phyloP scores from a whole-genome alignment of 768 basidiomycete species.

The Rhizopogon roseolus region DNA sequence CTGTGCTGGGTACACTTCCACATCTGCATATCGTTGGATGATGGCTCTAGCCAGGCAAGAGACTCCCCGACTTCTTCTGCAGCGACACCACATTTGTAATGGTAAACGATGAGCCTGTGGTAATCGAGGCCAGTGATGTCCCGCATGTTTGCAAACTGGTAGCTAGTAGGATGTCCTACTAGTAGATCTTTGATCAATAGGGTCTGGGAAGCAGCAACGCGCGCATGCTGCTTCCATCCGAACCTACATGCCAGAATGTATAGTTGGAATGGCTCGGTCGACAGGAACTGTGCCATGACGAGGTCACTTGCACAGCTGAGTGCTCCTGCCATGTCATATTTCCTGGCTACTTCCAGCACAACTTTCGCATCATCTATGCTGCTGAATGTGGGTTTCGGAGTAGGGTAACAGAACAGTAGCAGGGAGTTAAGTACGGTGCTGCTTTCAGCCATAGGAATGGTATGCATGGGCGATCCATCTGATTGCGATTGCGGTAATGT shows the following conservation, averaged over 20 bases:
- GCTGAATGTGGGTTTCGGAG: not conserved
- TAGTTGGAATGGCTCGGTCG: conserved; percentile 14
- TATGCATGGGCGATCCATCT: conserved; percentile 16
- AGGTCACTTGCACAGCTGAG: conserved; percentile 12
- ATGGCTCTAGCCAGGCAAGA: no score
- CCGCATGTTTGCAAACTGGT: conserved; percentile 27
- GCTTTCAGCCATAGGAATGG: conserved; percentile 38
- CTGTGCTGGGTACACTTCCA: no score
- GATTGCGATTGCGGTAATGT: conserved; percentile 11
- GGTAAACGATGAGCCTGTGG: conserved; percentile 37
- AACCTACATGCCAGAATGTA: conserved; percentile 24
- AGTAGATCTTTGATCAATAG: conserved; percentile 11
- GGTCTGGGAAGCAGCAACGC: conserved; percentile 17
- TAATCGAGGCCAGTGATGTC: conserved; percentile 36
- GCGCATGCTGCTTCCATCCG: conserved; percentile 13
- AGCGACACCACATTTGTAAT: conserved; percentile 29
- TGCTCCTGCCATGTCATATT: conserved; percentile 22
- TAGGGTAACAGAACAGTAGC: conserved; percentile 37
- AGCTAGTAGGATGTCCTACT: not conserved
- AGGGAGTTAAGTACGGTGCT: conserved; percentile 29
- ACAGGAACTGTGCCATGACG: conserved; percentile 1
- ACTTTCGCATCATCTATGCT: conserved; percentile 9
- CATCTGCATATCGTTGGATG: no score
- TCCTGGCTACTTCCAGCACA: conserved; percentile 12
- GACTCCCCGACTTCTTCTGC: conserved; percentile 5